Base-by-base conservation (phyloP, 2,329 filamentous ascomycete species). In the Onygena corvina region DNA sequence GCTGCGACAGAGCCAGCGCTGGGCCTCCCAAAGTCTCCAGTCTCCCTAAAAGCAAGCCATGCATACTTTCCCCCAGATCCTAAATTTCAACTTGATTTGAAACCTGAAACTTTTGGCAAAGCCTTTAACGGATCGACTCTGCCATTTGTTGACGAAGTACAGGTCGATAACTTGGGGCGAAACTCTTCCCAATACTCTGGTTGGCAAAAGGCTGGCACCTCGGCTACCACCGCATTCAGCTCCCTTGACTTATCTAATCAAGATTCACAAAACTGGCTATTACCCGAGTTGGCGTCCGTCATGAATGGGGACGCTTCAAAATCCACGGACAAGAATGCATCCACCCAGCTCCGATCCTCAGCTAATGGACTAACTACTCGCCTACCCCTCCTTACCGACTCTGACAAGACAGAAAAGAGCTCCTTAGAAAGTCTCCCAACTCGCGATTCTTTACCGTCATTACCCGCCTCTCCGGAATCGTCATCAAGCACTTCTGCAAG, bases 241-340 rank as follows among this genome's bases (percentile, higher is more conserved):
- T 31, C 8, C 30, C 7, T n/a, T 31, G n/a, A 31, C 20, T 21
- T 27, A 46, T 25, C 18, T 18, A 46, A 46, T 33, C 14, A 46
- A n/a, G 42, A 31, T 46, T 46, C 42, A 46, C 25, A n/a, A 14
- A 27, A 16, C 12, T 46, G 42, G 42, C 12, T 23, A 25, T 42
- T 42, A 31, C 42, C 42, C 30, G 42, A 31, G 20, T 46, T 46
- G 20, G 2, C 16, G 31, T 33, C 42, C n/a, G 20, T 46, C n/a
- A 46, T 46, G 8, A 16, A 46, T 46, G 42, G 30, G 31, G 42
- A 46, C 31, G 31, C 42, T 27, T 16, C 16, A 16, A 46, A 33
- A n/a, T n/a, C n/a, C 42, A 30, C 42, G 31, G 25, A 46, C 31
- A 20, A 18, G 31, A 23, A 46, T 31, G 14, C 42, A 46, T 18